These are phyloP conservation scores for Flaveria linearis DNA, from an alignment of 129 eudicot species.

Conservation along the genomic window DNA sequence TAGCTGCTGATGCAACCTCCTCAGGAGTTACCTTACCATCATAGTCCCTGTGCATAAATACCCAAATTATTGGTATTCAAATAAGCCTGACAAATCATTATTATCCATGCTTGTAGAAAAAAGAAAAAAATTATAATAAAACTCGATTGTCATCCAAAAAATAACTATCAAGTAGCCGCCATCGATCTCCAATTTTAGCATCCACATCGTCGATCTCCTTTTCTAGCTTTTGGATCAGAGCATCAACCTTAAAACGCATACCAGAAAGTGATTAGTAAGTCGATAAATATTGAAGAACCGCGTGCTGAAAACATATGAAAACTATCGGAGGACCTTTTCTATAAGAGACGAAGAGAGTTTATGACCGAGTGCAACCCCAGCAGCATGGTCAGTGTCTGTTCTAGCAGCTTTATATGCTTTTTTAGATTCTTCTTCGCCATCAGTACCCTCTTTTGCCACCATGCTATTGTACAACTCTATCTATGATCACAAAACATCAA, in stretches of 20 bases:
- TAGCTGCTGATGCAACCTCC: constrained; percentile 94
- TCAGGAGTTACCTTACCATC: constrained; percentile 97
- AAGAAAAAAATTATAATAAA: background rate
- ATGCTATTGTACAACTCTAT: constrained; percentile 75
- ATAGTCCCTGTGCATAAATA: constrained; percentile 42
- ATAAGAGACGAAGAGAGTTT: constrained; percentile 69
- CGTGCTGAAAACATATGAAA: background rate
- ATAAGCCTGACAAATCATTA: background rate
- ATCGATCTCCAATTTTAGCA: constrained; percentile 91
- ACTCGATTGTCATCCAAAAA: background rate
- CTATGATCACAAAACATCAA: constrained; percentile 33
- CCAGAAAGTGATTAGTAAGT: background rate
- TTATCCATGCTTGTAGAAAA: constrained; percentile 35
- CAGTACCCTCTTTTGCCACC: constrained; percentile 78
- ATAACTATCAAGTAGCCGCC: constrained; percentile 87
- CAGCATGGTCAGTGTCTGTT: constrained; percentile 50
- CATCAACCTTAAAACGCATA: constrained; percentile 62
- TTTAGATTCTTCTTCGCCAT: constrained; percentile 41
- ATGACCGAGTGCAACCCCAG: constrained; percentile 45
- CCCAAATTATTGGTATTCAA: background rate
- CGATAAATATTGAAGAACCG: constrained; percentile 1
- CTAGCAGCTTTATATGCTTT: constrained; percentile 81
- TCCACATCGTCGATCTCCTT: constrained; percentile 98
- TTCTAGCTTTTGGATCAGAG: constrained; percentile 96
- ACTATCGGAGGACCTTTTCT: constrained; percentile 34